Percentiles rank a stretch among this genome's conserved stretches.
Evolutionary conservation across 805 yeast genomes (phyloP).

Genomic region (Candida xyloterini): DNA sequence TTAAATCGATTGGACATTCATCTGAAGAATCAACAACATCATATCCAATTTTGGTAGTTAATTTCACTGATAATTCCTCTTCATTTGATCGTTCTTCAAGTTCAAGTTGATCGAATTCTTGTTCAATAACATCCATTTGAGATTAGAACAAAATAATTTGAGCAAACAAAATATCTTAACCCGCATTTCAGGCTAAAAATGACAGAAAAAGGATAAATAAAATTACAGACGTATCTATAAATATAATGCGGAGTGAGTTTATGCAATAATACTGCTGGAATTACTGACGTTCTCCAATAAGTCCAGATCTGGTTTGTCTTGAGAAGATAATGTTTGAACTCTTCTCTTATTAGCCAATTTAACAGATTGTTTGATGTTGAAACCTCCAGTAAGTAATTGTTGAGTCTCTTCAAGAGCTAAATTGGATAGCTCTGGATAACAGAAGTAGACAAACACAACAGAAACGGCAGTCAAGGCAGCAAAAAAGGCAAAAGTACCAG

Average conservation of each 20-base stretch:
- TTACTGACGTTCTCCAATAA: slow-evolving; percentile 3
- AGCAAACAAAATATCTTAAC: slow-evolving; percentile 2
- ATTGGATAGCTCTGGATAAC: slow-evolving; percentile 90
- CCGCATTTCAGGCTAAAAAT: slow-evolving; percentile 3
- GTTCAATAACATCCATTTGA: slow-evolving; percentile 3
- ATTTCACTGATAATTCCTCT: no score
- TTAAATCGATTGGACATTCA: slow-evolving; percentile 23
- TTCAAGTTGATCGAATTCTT: background rate
- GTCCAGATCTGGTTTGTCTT: slow-evolving; percentile 3
- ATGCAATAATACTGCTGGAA: background rate
- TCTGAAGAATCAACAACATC: slow-evolving; percentile 4
- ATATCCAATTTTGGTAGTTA: background rate
- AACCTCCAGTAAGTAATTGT: slow-evolving; percentile 74
- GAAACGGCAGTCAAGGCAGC: slow-evolving; percentile 78
- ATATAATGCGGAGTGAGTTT: background rate
- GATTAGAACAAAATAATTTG: background rate
- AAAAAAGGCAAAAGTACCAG: slow-evolving; percentile 90
- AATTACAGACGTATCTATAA: background rate
- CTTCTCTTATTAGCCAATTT: slow-evolving; percentile 48
- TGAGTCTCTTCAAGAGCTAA: slow-evolving; percentile 91
- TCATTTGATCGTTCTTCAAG: background rate
- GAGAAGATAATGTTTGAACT: slow-evolving; percentile 1
- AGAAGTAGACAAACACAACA: slow-evolving; percentile 70
- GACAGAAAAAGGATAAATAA: background rate
- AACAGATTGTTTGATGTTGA: slow-evolving; percentile 69